A percentile compares a stretch with the other conserved stretches of the same genome.
phyloP scores from a whole-genome alignment of 2,329 filamentous ascomycete species.

The Aspergillus texensis region DNA sequence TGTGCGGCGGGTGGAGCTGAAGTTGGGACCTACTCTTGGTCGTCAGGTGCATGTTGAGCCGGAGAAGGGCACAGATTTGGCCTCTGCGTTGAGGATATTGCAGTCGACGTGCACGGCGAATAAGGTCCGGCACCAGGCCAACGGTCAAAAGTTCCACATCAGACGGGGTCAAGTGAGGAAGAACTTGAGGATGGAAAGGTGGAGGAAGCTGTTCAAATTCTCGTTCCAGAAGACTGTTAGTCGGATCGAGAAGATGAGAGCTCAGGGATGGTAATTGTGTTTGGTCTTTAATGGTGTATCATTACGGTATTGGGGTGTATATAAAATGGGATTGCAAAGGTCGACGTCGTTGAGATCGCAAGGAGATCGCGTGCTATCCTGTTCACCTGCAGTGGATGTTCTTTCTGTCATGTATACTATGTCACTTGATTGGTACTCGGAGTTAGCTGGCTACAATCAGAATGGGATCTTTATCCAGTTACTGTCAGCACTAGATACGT shows the following conservation, averaged over 20 bases:
- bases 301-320: neutral
- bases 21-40: conserved; percentile 41
- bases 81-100: conserved; percentile 31
- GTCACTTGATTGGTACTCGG: conserved; percentile 1
- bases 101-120: conserved; percentile 33
- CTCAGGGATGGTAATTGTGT: conserved; percentile 47
- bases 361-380: neutral
- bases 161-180: conserved; percentile 46
- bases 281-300: neutral
- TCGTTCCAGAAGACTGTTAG: conserved; percentile 46
- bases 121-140: conserved; percentile 33
- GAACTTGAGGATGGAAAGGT: conserved; percentile 40
- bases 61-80: conserved; percentile 35
- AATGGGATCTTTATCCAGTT: conserved; percentile 10
- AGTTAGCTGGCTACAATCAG: conserved; percentile 6
- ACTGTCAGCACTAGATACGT: conserved; percentile 9
- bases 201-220: conserved; percentile 49
- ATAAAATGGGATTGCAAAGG: neutral
- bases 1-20: conserved; percentile 33
- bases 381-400: neutral
- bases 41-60: conserved; percentile 39
- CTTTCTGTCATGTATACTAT: conserved; percentile 20
- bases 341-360: neutral
- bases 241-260: conserved; percentile 48
- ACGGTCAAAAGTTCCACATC: conserved; percentile 45